Evolutionary conservation across 495 filamentous ascomycete species (phyloP), one percentile per base, ranked within the genome.

Genomic region (Podospora pseudocomata): DNA sequence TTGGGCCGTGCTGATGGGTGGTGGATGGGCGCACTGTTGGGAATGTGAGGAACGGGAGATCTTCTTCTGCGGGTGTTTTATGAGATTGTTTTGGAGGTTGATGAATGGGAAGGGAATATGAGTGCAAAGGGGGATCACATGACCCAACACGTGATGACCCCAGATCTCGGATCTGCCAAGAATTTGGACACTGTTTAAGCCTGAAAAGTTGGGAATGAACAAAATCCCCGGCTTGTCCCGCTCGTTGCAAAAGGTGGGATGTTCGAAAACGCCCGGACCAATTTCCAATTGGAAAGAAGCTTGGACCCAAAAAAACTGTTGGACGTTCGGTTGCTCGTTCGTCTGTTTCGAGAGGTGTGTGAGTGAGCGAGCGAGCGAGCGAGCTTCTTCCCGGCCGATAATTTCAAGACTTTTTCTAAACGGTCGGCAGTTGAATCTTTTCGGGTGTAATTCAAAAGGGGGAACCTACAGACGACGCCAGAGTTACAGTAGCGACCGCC

Each of bases 261-360:
- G 59, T 28, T 23, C 18, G 23, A 60, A 5, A 30, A 61, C 26
- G 59, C 59, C 59, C 59, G 59, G 19, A 20, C 59, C 59, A 49
- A 13, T 49, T 49, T 49, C 39, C 39, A 49, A 49, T 49, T 49
- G 39, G 39, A 49, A 30, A 32, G 57, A 28, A 71, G 67, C 65
- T 69, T 70, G 64, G 72, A 20, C 65, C 72, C 69, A 68, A 70
- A 71, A 71, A 69, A 73, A 70, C 64, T 72, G 60, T 44, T 70
- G 68, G 68, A 13, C 39, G 39, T 49, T 49, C 39, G 39, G 39
- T 13, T 49, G 39, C 39, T 49, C 9, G 39, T 49, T 49, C 39
- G 39, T 49, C 39, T 49, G 39, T 5, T 49, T 18, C 13, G 9
- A 49, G 39, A 3, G 5, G 39, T 49, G 39, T 49, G 39, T 49